Conservation (phyloP, 2,329 filamentous ascomycete species). For the Pestalotiopsis fici region DNA sequence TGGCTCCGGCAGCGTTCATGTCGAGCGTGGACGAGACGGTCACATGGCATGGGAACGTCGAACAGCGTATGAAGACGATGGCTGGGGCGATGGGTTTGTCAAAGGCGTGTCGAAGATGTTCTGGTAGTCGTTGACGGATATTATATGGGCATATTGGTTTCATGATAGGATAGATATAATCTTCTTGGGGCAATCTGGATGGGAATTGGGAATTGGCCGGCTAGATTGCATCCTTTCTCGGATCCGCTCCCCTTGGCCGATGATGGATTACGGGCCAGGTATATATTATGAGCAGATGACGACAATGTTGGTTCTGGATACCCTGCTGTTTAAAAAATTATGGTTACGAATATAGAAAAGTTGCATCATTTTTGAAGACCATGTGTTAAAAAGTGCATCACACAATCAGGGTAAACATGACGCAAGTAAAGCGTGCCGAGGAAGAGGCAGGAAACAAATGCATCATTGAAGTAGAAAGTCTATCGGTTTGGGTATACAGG, state of each 20-base stretch:
- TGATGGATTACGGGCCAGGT: neutral
- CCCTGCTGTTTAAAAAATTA: neutral
- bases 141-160: neutral
- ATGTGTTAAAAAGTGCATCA: too few species aligned
- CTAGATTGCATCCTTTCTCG: neutral
- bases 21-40: slow-evolving; percentile 35
- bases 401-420: neutral
- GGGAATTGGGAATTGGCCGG: neutral
- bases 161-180: neutral
- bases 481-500: slow-evolving; percentile 20
- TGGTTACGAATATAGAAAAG: slow-evolving; percentile 1
- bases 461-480: slow-evolving; percentile 16
- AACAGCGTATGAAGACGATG: slow-evolving; percentile 28
- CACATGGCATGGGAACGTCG: slow-evolving; percentile 39
- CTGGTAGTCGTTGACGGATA: neutral
- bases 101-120: slow-evolving; percentile 15
- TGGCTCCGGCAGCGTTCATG: slow-evolving; percentile 21
- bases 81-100: slow-evolving; percentile 23
- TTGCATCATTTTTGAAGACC: neutral
- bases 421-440: neutral
- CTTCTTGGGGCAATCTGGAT: neutral
- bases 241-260: neutral
- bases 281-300: neutral
- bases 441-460: slow-evolving; percentile 7
- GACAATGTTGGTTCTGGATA: neutral